Percentiles rank a stretch among this genome's conserved stretches.
These are phyloP conservation scores for Colletotrichum camelliae DNA, from an alignment of 2,329 filamentous ascomycete species.

Conservation along the genomic window DNA sequence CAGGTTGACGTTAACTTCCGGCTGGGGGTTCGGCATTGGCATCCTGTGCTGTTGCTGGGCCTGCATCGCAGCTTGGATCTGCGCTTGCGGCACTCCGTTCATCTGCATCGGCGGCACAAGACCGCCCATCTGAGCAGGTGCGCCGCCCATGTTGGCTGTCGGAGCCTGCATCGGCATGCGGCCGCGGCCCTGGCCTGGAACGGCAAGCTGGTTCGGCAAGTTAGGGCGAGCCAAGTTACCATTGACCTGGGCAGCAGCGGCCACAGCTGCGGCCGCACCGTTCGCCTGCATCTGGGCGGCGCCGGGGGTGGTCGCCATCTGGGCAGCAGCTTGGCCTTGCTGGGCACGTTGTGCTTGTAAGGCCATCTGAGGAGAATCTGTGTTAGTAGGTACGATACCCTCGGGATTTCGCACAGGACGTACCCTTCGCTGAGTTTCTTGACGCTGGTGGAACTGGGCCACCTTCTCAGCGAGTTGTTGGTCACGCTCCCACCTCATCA, in stretches of 20 bases:
- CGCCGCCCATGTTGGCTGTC: slow-evolving; percentile 53
- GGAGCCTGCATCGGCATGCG: slow-evolving; percentile 61
- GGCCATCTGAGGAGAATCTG: slow-evolving; percentile 36
- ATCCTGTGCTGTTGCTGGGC: slow-evolving; percentile 60
- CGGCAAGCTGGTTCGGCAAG: slow-evolving; percentile 49
- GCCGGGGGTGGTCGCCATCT: slow-evolving; percentile 47
- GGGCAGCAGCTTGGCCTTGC: slow-evolving; percentile 42
- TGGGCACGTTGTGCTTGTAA: slow-evolving; percentile 54
- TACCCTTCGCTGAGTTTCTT: slow-evolving; percentile 64
- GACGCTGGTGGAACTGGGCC: slow-evolving; percentile 60
- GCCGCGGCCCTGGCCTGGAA: slow-evolving; percentile 51
- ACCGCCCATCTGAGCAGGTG: slow-evolving; percentile 55
- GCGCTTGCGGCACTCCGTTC: slow-evolving; percentile 72
- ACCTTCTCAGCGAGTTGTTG: slow-evolving; percentile 68
- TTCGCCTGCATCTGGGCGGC: slow-evolving; percentile 30
- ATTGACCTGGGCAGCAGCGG: slow-evolving; percentile 21
- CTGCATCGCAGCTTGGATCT: slow-evolving; percentile 65
- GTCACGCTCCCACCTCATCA: slow-evolving; percentile 87
- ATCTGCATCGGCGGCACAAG: slow-evolving; percentile 63
- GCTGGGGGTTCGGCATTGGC: slow-evolving; percentile 52
- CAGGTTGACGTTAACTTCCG: slow-evolving; percentile 61
- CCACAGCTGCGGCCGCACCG: slow-evolving; percentile 17
- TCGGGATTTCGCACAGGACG: slow-evolving; percentile 30
- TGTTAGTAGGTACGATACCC: neutral
- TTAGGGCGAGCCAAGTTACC: slow-evolving; percentile 43